These are phyloP conservation scores for Populus ilicifolia DNA, from an alignment of 345 rosid species.

Conservation along the genomic window DNA sequence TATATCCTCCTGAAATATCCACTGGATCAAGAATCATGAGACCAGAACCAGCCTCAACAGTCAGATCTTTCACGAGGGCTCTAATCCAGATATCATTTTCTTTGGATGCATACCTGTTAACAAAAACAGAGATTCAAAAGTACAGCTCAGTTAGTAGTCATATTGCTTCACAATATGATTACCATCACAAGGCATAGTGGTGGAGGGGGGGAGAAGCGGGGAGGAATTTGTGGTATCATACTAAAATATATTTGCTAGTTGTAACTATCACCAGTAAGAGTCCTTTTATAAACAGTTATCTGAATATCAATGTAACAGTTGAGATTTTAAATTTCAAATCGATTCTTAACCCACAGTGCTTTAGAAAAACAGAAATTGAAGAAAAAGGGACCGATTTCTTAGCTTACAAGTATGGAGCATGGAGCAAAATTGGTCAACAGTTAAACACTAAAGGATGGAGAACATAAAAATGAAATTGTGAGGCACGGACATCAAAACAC, in stretches of 20 bases:
- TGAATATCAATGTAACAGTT: not conserved
- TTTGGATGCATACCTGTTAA: constrained; percentile 84
- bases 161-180: too few species aligned
- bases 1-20: constrained; percentile 86
- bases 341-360: not conserved
- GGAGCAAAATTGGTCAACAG: not conserved
- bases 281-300: not conserved
- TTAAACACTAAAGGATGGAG: not conserved
- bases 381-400: too few species aligned
- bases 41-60: constrained; percentile 95
- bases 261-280: not conserved
- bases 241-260: not conserved
- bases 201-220: too few species aligned
- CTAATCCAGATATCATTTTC: constrained; percentile 93
- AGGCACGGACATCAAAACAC: not conserved
- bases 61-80: constrained; percentile 75
- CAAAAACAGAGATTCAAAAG: not conserved
- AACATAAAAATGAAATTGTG: not conserved
- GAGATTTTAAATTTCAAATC: not conserved
- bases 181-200: too few species aligned
- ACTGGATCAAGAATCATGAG: constrained; percentile 84
- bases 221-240: not conserved
- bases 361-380: too few species aligned
- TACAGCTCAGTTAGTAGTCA: not conserved
- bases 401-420: too few species aligned